Percentiles rank a stretch among this genome's conserved stretches.
Evolutionary conservation across 305 asterid genomes (phyloP).

Genomic region (Rubia tinctorum): DNA sequence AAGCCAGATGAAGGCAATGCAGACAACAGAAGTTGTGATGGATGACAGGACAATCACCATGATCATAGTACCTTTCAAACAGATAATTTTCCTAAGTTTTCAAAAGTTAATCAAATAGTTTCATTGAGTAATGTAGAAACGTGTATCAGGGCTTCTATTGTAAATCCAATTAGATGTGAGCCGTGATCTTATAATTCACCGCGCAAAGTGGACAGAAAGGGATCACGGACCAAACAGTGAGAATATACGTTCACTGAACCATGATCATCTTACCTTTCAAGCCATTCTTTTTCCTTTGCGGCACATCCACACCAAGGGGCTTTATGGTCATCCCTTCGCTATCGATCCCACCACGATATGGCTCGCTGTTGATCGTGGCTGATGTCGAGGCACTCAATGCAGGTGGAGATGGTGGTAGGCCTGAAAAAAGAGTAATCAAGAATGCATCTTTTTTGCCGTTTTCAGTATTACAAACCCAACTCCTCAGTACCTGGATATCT

Average conservation of each 20-base stretch:
- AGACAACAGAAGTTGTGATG: conserved; percentile 58
- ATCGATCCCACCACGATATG: conserved; percentile 39
- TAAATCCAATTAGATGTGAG: too few relatives aligned
- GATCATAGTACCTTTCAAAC: conserved; percentile 39
- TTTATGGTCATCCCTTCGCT: conserved; percentile 50
- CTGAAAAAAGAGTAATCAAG: conserved; percentile 33
- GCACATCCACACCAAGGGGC: conserved; percentile 78
- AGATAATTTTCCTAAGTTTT: too few relatives aligned
- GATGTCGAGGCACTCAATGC: conserved; percentile 37
- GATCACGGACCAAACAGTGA: too few relatives aligned
- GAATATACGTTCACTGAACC: background rate
- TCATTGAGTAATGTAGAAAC: too few relatives aligned
- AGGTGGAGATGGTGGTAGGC: conserved; percentile 96
- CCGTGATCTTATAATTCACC: too few relatives aligned
- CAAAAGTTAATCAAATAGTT: too few relatives aligned
- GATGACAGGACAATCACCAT: conserved; percentile 60
- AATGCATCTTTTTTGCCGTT: background rate
- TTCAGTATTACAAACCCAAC: too few relatives aligned
- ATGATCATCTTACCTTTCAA: conserved; percentile 41
- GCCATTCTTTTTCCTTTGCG: conserved; percentile 45
- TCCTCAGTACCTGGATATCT: conserved; percentile 71
- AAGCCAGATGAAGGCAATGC: conserved; percentile 57
- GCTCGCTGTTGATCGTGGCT: conserved; percentile 45
- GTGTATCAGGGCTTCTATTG: too few relatives aligned
- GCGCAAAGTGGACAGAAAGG: too few relatives aligned